Conservation (phyloP, 345 rosid genomes). For the Lepidium didymum region DNA sequence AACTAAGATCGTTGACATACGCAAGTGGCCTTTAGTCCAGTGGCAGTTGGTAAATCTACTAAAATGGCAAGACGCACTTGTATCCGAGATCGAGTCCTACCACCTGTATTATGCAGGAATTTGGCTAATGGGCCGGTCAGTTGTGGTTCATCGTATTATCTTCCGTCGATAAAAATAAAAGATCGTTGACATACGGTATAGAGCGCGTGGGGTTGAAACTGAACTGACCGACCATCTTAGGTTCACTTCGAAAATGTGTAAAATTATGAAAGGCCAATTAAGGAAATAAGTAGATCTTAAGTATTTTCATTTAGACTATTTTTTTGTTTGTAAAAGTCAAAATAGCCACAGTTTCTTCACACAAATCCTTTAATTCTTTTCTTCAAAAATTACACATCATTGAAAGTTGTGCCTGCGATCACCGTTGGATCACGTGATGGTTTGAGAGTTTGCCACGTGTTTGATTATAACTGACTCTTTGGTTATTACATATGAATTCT, state of each 20-base stretch:
- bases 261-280: neutral
- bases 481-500: slow-evolving; percentile 17
- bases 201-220: neutral
- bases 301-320: neutral
- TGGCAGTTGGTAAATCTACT: too few relatives aligned
- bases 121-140: too few relatives aligned
- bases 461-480: neutral
- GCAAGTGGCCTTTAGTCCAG: too few relatives aligned
- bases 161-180: too few relatives aligned
- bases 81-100: too few relatives aligned
- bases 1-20: too few relatives aligned
- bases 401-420: neutral
- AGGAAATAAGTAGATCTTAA: slow-evolving; percentile 8
- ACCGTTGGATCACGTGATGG: slow-evolving; percentile 28
- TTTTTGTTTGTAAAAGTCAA: slow-evolving; percentile 14
- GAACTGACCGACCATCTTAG: neutral
- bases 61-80: too few relatives aligned
- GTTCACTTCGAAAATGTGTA: neutral
- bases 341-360: slow-evolving; percentile 9
- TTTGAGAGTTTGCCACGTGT: slow-evolving; percentile 8
- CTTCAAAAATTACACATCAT: neutral
- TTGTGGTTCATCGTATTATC: too few relatives aligned
- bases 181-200: too few relatives aligned
- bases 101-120: too few relatives aligned
- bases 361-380: neutral